Conservation (phyloP, 768 basidiomycete species). For the Chalciporus piperatus region DNA sequence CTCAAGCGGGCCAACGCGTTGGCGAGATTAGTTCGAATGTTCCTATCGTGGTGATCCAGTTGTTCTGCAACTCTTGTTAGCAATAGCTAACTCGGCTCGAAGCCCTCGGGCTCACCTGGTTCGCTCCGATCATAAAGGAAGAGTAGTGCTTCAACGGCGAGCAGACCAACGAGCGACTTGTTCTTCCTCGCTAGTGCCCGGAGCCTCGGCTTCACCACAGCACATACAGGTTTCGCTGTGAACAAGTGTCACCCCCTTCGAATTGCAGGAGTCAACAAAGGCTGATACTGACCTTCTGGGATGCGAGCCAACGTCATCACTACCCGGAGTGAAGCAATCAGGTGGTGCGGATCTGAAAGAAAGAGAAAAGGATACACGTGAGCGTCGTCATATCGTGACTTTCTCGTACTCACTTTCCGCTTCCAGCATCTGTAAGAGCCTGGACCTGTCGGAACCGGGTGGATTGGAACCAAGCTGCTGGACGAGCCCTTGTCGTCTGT, state of each 20-base stretch:
- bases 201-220: conserved; percentile 11
- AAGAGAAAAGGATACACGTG: background rate
- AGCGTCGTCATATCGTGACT: too few species aligned
- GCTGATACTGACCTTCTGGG: conserved; percentile 9
- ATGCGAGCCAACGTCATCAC: conserved; percentile 15
- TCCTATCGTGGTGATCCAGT: conserved; percentile 5
- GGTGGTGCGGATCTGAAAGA: conserved; percentile 7
- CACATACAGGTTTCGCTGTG: background rate
- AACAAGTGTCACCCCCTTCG: background rate
- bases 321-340: conserved; percentile 20
- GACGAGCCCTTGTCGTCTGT: conserved; percentile 7
- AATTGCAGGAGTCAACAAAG: background rate
- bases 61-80: background rate
- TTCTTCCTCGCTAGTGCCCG: conserved; percentile 11
- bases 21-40: conserved; percentile 18
- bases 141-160: conserved; percentile 21
- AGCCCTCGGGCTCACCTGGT: background rate
- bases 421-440: conserved; percentile 16
- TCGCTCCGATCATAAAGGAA: conserved; percentile 7
- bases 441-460: background rate
- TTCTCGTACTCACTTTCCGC: conserved; percentile 7
- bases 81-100: background rate
- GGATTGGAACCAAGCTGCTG: conserved; percentile 3
- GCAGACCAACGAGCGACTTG: conserved; percentile 11
- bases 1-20: conserved; percentile 10